Percentiles rank a stretch among this genome's conserved stretches.
Conservation (phyloP, 805 yeast species). For the Cyberlindnera mrakii region DNA sequence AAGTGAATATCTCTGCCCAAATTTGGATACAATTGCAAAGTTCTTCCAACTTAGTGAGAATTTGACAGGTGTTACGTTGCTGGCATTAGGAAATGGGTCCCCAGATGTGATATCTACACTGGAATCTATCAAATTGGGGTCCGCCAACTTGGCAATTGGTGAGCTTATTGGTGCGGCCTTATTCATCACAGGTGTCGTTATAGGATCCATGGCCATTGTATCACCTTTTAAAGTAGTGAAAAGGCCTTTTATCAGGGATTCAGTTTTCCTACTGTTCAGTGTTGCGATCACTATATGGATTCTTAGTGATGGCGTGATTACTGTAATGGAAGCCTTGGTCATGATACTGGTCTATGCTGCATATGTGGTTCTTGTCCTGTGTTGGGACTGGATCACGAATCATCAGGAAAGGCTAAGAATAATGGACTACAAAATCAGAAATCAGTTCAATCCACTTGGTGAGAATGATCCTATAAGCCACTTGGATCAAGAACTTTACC, state of each 20-base stretch:
- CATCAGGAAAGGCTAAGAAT: slow-evolving; percentile 14
- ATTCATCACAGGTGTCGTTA: slow-evolving; percentile 75
- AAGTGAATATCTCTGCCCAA: slow-evolving; percentile 78
- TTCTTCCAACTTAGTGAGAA: slow-evolving; percentile 65
- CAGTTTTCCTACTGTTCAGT: slow-evolving; percentile 47
- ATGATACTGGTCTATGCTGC: slow-evolving; percentile 51
- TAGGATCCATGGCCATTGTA: slow-evolving; percentile 72
- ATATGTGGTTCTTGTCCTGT: slow-evolving; percentile 49
- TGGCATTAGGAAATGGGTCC: slow-evolving; percentile 90
- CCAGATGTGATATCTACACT: slow-evolving; percentile 86
- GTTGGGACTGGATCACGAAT: slow-evolving; percentile 19
- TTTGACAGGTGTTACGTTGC: slow-evolving; percentile 77
- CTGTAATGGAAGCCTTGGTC: slow-evolving; percentile 44
- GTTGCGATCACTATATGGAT: slow-evolving; percentile 45
- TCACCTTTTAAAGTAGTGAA: slow-evolving; percentile 58
- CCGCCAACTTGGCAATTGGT: slow-evolving; percentile 77
- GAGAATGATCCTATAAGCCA: slow-evolving; percentile 10
- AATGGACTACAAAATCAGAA: slow-evolving; percentile 21
- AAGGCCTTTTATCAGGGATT: slow-evolving; percentile 35
- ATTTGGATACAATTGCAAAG: slow-evolving; percentile 62
- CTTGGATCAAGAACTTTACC: slow-evolving; percentile 10
- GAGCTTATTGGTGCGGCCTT: slow-evolving; percentile 90
- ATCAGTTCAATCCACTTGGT: slow-evolving; percentile 8
- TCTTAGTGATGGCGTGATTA: slow-evolving; percentile 53
- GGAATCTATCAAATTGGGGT: slow-evolving; percentile 68